Evolutionary conservation across 2,329 filamentous ascomycete genomes (phyloP).

Genomic region (Emmonsiellopsis sp.): DNA sequence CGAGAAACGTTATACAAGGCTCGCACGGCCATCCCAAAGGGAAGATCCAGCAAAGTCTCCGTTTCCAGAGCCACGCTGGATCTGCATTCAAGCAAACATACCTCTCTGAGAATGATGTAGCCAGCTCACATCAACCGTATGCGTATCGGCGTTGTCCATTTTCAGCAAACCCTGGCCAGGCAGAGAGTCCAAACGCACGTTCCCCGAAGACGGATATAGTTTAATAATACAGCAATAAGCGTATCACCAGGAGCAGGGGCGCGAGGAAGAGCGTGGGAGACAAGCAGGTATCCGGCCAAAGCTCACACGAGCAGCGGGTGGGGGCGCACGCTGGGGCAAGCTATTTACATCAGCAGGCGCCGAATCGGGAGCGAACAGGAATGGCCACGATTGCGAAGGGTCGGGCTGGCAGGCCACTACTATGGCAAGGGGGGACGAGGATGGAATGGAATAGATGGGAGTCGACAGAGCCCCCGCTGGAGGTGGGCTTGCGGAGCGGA

Average conservation of each 20-base stretch:
- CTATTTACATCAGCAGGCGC: neutral
- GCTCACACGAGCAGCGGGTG: neutral
- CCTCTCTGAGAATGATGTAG: conserved; percentile 79
- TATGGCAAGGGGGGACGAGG: neutral
- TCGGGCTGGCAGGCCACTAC: neutral
- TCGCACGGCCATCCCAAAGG: neutral
- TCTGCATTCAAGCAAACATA: conserved; percentile 32
- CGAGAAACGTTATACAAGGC: no score
- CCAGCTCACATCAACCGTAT: conserved; percentile 83
- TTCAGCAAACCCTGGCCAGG: neutral
- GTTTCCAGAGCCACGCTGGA: neutral
- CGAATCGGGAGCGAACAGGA: neutral
- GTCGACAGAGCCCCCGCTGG: neutral
- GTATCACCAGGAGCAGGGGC: neutral
- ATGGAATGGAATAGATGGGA: neutral
- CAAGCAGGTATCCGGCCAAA: neutral
- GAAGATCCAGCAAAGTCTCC: neutral
- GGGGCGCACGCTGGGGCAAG: neutral
- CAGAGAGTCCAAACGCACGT: no score
- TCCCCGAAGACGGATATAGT: neutral
- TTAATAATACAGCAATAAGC: neutral
- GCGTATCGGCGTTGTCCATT: conserved; percentile 73
- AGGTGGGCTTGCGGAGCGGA: neutral
- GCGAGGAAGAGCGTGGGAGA: neutral
- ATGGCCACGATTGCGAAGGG: neutral